Conservation (phyloP, 2,329 filamentous ascomycete species). For the Epichloe gansuensis region DNA sequence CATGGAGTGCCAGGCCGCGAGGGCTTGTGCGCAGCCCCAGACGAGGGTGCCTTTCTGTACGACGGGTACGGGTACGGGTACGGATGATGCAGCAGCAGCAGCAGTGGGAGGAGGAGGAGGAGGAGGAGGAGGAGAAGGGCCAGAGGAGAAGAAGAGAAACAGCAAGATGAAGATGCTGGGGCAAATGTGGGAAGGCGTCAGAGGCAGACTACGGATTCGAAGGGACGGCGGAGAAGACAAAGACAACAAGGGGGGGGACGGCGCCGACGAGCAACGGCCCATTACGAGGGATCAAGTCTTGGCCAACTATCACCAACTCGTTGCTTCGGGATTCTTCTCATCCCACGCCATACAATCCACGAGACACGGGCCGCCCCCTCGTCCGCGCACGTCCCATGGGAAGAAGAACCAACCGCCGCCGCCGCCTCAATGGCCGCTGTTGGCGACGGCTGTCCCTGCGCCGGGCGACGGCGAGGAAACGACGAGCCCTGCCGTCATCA, state of each 20-base stretch:
- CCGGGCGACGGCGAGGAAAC: no score
- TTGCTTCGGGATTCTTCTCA: slow-evolving; percentile 45
- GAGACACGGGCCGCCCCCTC: slow-evolving; percentile 16
- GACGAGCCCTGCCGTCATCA: no score
- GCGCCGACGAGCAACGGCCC: slow-evolving; percentile 17
- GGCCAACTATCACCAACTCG: slow-evolving; percentile 42
- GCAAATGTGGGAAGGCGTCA: slow-evolving; percentile 27
- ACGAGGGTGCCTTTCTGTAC: neutral
- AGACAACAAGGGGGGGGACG: slow-evolving; percentile 5
- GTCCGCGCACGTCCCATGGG: slow-evolving; percentile 9
- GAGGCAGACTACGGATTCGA: slow-evolving; percentile 19
- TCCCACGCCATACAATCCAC: slow-evolving; percentile 45
- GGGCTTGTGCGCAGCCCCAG: neutral
- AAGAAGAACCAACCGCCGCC: slow-evolving; percentile 5
- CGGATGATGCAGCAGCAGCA: slow-evolving; percentile 4
- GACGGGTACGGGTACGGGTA: no score
- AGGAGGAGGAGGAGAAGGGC: neutral
- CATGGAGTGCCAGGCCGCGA: neutral
- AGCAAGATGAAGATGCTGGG: slow-evolving; percentile 19
- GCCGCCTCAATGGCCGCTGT: slow-evolving; percentile 17
- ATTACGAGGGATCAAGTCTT: slow-evolving; percentile 35
- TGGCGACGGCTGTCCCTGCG: slow-evolving; percentile 5
- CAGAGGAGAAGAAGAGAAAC: neutral
- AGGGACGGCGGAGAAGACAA: slow-evolving; percentile 17
- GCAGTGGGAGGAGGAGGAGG: neutral